These are phyloP conservation scores for Aspergillus udagawae DNA, from an alignment of 2,329 filamentous ascomycete genomes.

Conservation along the genomic window DNA sequence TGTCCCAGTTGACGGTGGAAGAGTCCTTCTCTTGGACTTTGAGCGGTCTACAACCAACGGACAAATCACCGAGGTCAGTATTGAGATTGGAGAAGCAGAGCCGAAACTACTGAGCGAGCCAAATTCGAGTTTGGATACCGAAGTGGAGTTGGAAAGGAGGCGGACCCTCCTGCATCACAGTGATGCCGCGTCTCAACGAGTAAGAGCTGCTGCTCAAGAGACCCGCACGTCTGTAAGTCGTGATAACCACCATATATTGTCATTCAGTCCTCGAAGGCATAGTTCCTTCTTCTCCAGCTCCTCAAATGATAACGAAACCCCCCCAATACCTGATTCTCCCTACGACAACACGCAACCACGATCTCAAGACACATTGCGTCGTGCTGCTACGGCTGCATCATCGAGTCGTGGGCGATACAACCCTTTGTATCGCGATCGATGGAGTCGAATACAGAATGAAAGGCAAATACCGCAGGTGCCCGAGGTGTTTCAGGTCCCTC, in stretches of 20 bases:
- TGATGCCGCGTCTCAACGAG: conserved; percentile 37
- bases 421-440: conserved; percentile 36
- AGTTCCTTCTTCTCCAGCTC: conserved; percentile 25
- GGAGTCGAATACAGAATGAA: conserved; percentile 41
- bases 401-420: conserved; percentile 66
- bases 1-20: conserved; percentile 73
- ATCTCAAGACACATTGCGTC: conserved; percentile 65
- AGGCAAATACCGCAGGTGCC: conserved; percentile 8
- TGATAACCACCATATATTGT: conserved; percentile 9
- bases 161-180: conserved; percentile 64
- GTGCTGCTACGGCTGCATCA: conserved; percentile 70
- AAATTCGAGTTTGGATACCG: conserved; percentile 67
- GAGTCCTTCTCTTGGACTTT: conserved; percentile 71
- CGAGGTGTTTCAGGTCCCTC: conserved; percentile 58
- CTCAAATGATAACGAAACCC: conserved; percentile 27
- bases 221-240: conserved; percentile 21
- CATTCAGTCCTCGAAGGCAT: conserved; percentile 18
- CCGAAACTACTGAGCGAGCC: conserved; percentile 71
- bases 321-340: conserved; percentile 64
- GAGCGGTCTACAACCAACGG: conserved; percentile 59
- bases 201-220: conserved; percentile 17
- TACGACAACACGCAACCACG: conserved; percentile 71
- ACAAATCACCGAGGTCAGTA: conserved; percentile 54
- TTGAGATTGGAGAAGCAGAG: conserved; percentile 69
- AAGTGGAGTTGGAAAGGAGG: conserved; percentile 73